Percentiles rank a stretch among this genome's conserved stretches.
Conservation (phyloP, 306 rosid species). For the Vigna nakashimae region DNA sequence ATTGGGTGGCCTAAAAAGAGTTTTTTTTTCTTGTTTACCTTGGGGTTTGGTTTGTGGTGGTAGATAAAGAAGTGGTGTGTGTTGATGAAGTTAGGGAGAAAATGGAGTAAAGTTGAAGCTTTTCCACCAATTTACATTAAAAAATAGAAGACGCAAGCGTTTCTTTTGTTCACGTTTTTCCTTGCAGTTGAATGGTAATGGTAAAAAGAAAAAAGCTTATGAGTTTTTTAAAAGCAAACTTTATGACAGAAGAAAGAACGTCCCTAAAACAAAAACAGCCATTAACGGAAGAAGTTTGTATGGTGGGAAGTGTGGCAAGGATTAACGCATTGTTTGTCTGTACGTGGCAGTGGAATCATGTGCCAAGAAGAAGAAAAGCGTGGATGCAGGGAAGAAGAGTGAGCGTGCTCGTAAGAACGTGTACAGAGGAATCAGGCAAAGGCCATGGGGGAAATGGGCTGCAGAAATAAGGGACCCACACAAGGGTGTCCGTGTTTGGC, state of each 20-base stretch:
- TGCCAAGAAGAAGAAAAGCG: conserved; percentile 44
- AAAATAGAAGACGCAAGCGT: conserved; percentile 10
- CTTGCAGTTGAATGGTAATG: not conserved
- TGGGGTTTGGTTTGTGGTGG: not conserved
- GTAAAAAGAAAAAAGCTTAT: not conserved
- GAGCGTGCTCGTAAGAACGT: conserved; percentile 63
- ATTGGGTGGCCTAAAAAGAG: not conserved
- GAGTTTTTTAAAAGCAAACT: not conserved
- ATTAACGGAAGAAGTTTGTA: not conserved
- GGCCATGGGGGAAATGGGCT: conserved; percentile 99
- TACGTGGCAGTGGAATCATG: conserved; percentile 36
- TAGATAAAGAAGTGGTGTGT: conserved; percentile 6
- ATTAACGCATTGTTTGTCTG: not conserved
- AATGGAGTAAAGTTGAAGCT: conserved; percentile 39
- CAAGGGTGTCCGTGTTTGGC: conserved; percentile 92
- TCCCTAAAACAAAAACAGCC: not conserved
- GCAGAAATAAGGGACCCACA: conserved; percentile 97
- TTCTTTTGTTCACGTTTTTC: conserved; percentile 35
- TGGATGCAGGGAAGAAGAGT: conserved; percentile 6
- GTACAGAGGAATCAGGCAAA: conserved; percentile 89
- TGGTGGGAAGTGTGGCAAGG: conserved; percentile 31
- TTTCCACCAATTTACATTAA: not conserved
- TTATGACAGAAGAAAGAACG: not conserved
- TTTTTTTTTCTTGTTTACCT: no score
- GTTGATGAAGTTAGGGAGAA: not conserved